Conservation (phyloP, 1,284 basidiomycete genomes). For the Psilocybe mexicana region DNA sequence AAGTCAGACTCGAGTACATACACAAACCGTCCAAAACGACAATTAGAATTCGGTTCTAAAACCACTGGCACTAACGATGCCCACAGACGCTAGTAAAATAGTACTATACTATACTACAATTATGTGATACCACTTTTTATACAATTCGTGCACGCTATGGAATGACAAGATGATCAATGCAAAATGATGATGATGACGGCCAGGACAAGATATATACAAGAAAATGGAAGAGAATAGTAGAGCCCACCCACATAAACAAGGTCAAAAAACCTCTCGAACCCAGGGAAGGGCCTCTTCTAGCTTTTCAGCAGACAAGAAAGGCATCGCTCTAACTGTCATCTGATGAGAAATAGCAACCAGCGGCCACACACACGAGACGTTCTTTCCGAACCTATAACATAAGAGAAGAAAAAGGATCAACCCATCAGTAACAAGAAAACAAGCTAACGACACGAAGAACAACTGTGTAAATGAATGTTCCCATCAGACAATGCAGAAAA, state of each 20-base stretch:
- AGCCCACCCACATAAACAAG: no score
- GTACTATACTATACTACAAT: no score
- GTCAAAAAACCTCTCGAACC: slow-evolving; percentile 5
- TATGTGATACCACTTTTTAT: no score
- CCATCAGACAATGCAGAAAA: neutral
- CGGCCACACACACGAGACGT: slow-evolving; percentile 18
- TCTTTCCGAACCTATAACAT: neutral
- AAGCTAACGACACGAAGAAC: neutral
- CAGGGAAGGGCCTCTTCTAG: slow-evolving; percentile 15
- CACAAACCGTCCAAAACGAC: no score
- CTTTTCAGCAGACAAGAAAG: slow-evolving; percentile 16
- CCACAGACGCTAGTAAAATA: no score
- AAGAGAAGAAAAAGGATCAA: neutral
- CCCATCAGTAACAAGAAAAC: neutral
- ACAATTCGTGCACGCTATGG: no score
- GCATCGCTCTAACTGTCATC: slow-evolving; percentile 24
- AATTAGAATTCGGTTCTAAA: no score
- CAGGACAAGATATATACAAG: no score
- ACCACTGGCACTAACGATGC: no score
- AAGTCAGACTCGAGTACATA: no score
- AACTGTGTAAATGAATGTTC: neutral
- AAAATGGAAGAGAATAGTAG: no score
- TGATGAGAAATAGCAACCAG: slow-evolving; percentile 32
- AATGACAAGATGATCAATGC: no score
- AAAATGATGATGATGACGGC: neutral